Evolutionary conservation across 305 asterid genomes (phyloP).

Genomic region (Fraxinus dipetala): DNA sequence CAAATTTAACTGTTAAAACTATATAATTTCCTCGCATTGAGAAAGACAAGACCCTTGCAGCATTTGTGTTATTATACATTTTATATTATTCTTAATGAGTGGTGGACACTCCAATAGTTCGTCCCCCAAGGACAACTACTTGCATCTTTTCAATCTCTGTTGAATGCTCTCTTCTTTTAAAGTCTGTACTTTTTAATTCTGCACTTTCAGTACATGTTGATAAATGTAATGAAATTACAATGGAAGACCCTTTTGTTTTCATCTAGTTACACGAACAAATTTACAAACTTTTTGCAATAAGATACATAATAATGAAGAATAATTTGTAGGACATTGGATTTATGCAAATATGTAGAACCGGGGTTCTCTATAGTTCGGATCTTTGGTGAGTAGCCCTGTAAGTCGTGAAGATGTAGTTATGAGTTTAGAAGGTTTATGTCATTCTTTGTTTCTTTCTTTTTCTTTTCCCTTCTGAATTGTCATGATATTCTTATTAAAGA

Average conservation of each 20-base stretch:
- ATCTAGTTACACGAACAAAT: not conserved
- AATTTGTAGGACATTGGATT: not conserved
- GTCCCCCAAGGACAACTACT: not conserved
- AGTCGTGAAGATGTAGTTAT: conserved; percentile 18
- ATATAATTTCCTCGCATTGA: not conserved
- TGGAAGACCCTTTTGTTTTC: not conserved
- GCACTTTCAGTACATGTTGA: not conserved
- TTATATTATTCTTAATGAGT: not conserved
- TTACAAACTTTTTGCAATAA: not conserved
- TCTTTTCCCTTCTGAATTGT: conserved; percentile 1
- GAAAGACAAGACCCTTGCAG: conserved; percentile 6
- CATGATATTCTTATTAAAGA: conserved; percentile 11
- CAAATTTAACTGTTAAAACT: not conserved
- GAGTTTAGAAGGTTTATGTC: not conserved
- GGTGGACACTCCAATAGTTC: not conserved
- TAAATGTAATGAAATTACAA: conserved; percentile 7
- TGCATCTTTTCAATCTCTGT: conserved; percentile 11
- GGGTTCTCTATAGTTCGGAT: not conserved
- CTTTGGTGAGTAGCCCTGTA: not conserved
- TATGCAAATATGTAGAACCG: conserved; percentile 5
- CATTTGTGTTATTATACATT: conserved; percentile 4
- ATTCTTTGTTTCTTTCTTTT: not conserved
- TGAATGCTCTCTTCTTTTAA: not conserved
- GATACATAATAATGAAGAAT: not conserved
- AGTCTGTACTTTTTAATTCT: not conserved